Evolutionary conservation across 345 rosid genomes (phyloP), one percentile per base, ranked within the genome.

Genomic region (Lepidium didymum): DNA sequence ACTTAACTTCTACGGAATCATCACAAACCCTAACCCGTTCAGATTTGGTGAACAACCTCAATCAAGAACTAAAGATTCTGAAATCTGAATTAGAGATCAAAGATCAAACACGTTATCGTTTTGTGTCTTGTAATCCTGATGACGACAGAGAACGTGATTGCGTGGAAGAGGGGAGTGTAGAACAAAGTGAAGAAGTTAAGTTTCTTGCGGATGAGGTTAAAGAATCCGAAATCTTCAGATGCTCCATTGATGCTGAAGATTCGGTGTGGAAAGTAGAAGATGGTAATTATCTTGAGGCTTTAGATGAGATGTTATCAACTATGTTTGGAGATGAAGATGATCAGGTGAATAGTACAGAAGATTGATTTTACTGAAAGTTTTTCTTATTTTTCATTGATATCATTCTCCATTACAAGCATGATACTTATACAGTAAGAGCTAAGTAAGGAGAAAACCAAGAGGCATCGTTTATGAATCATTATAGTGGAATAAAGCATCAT

Each of bases 1-100:
- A 67, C 72, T 44, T 44, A 27, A 5, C 63, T 23, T 15, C 12
- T 41, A 67, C 72, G 72, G 63, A 19, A 19, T 19, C 56, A 67
- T 2, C 63, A 13, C 33, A 67, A 67, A 56, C 37, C 64, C 72
- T 67, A 67, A 56, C 64, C 4, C 46, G 10, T 56, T 56, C 64
- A 6, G 37, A 56, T n/a, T 5, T 56, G 7, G 13, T 4, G 8
- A 27, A 35, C 9, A 1, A 1, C 3, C 46, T 23, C 10, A 45
- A 46, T 44, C 56, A 68, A 36, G 56, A 68, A 68, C 11, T 68
- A 11, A 34, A 57, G 41, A 36, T 37, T 37, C 49, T 57, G 37
- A 68, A 12, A 57, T 57, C 63, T 3, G 63, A 67, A 36, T 10
- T 7, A 0, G 49, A 57, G 57, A 14, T 14, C n/a, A 25, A 36